Percentiles rank a stretch among this genome's conserved stretches.
phyloP scores from a whole-genome alignment of 371 early-diverging fungal genomes.

The Syncephalis plumigaleata region DNA sequence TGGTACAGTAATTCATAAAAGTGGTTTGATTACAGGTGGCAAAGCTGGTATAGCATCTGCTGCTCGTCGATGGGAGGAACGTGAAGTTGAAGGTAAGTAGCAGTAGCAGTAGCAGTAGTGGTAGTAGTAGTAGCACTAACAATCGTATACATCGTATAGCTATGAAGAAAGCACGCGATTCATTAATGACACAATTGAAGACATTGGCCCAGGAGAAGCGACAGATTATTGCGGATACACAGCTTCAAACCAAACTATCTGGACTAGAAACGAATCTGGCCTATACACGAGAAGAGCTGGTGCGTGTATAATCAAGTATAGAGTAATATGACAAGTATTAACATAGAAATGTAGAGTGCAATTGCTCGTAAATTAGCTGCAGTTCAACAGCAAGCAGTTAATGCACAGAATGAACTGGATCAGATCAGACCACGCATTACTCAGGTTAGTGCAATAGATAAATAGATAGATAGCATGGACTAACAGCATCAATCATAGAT shows the following conservation, averaged over 20 bases:
- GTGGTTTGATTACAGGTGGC: constrained; percentile 91
- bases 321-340: neutral
- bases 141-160: constrained; percentile 7
- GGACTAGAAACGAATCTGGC: constrained; percentile 36
- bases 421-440: constrained; percentile 13
- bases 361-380: constrained; percentile 22
- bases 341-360: constrained; percentile 9
- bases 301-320: constrained; percentile 7
- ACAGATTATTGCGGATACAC: constrained; percentile 42
- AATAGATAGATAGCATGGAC: constrained; percentile 4
- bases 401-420: constrained; percentile 20
- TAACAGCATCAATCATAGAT: constrained; percentile 4
- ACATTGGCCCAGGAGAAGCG: constrained; percentile 53
- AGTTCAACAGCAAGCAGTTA: constrained; percentile 17
- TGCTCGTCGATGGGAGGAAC: constrained; percentile 71
- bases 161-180: constrained; percentile 47
- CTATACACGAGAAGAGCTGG: constrained; percentile 37
- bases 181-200: constrained; percentile 45
- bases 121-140: neutral
- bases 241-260: constrained; percentile 30
- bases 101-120: neutral
- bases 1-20: constrained; percentile 88
- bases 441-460: constrained; percentile 7
- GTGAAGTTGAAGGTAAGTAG: constrained; percentile 46
- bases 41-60: constrained; percentile 17